These are phyloP conservation scores for Kodamaea fungicola DNA, from an alignment of 1,139 yeast species.

Conservation along the genomic window DNA sequence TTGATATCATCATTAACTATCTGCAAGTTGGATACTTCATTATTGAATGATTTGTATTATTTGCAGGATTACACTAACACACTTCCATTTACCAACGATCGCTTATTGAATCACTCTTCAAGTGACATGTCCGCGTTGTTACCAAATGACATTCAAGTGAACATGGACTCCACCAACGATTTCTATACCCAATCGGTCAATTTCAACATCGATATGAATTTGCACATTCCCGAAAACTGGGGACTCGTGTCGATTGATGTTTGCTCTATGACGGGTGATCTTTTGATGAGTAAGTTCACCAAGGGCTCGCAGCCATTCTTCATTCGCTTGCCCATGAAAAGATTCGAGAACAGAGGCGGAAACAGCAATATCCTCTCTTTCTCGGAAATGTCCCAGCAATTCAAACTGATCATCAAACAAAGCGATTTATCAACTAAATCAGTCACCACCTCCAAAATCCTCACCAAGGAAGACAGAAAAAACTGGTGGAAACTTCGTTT, in stretches of 20 bases:
- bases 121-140: slow-evolving; percentile 11
- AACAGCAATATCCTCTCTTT: slow-evolving; percentile 35
- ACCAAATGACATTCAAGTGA: slow-evolving; percentile 7
- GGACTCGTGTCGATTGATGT: slow-evolving; percentile 59
- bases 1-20: slow-evolving; percentile 24
- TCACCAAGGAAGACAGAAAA: slow-evolving; percentile 60
- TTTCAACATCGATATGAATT: slow-evolving; percentile 16
- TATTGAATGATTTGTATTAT: slow-evolving; percentile 25
- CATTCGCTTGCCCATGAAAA: slow-evolving; percentile 57
- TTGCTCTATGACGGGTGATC: slow-evolving; percentile 55
- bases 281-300: slow-evolving; percentile 50
- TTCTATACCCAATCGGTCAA: slow-evolving; percentile 7
- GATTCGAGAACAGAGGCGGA: slow-evolving; percentile 47
- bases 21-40: slow-evolving; percentile 16
- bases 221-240: slow-evolving; percentile 50
- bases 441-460: slow-evolving; percentile 47
- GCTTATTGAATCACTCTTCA: slow-evolving; percentile 12
- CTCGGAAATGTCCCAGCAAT: slow-evolving; percentile 39
- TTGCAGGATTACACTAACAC: slow-evolving; percentile 33
- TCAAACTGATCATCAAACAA: slow-evolving; percentile 50
- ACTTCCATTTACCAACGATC: slow-evolving; percentile 33
- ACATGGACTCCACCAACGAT: background rate
- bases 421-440: slow-evolving; percentile 61
- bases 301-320: slow-evolving; percentile 39
- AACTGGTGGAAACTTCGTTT: slow-evolving; percentile 79